Evolutionary conservation across 2,329 filamentous ascomycete species (phyloP).

Genomic region (Nothophoma quercina): DNA sequence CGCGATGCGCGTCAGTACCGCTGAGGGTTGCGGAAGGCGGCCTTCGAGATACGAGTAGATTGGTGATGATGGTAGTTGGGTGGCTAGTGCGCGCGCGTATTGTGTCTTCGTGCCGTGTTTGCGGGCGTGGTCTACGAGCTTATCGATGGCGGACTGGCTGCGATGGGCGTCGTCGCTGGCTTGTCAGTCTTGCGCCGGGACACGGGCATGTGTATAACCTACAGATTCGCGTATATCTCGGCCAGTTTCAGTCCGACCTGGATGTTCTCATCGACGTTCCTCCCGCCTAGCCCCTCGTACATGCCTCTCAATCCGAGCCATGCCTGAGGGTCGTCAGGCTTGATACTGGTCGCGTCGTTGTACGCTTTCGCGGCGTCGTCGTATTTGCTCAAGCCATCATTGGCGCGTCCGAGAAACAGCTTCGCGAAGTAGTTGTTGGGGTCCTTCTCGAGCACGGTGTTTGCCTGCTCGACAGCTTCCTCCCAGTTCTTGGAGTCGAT

Average conservation of each 20-base stretch:
- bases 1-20: conserved; percentile 82
- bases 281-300: conserved; percentile 77
- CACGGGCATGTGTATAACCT: background rate
- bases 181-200: conserved; percentile 14
- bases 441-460: conserved; percentile 74
- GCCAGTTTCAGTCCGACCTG: conserved; percentile 76
- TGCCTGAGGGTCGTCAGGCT: conserved; percentile 78
- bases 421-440: conserved; percentile 83
- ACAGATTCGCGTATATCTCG: conserved; percentile 68
- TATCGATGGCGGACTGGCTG: conserved; percentile 74
- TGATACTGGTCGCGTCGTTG: conserved; percentile 72
- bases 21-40: conserved; percentile 77
- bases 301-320: conserved; percentile 90
- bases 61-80: conserved; percentile 80
- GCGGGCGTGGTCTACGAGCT: conserved; percentile 77
- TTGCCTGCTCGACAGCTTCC: conserved; percentile 73
- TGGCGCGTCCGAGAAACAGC: conserved; percentile 86
- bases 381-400: conserved; percentile 75
- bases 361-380: conserved; percentile 82
- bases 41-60: conserved; percentile 86
- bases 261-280: conserved; percentile 77
- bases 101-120: conserved; percentile 75
- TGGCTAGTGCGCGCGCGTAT: conserved; percentile 76
- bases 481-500: conserved; percentile 82
- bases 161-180: conserved; percentile 64